Evolutionary conservation across 2,329 filamentous ascomycete species (phyloP).

Genomic region (Ascochyta clinopodiicola): DNA sequence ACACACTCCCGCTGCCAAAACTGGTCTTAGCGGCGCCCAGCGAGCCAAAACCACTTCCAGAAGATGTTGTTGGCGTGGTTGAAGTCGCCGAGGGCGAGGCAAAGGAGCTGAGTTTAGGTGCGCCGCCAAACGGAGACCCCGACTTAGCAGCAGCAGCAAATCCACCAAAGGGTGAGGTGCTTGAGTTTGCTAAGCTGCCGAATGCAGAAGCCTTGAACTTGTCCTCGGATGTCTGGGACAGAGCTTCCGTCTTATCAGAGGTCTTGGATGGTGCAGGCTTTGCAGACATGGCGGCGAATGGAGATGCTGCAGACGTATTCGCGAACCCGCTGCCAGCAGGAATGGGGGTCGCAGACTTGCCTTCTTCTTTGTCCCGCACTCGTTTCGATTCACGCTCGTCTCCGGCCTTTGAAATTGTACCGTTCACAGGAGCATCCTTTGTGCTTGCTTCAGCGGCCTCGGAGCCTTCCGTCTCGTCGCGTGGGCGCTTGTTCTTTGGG

Average conservation of each 20-base stretch:
- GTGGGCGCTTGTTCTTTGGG: constrained; percentile 59
- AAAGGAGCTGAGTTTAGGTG: constrained; percentile 40
- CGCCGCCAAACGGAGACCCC: constrained; percentile 47
- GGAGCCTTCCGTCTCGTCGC: constrained; percentile 37
- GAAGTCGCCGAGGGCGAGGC: constrained; percentile 21
- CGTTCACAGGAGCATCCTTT: constrained; percentile 18
- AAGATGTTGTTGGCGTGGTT: constrained; percentile 12
- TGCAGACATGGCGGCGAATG: constrained; percentile 55
- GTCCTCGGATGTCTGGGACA: constrained; percentile 50
- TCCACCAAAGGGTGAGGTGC: constrained; percentile 46
- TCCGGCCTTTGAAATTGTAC: constrained; percentile 24
- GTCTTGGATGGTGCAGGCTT: constrained; percentile 41
- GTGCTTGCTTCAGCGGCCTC: constrained; percentile 18
- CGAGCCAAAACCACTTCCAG: constrained; percentile 41
- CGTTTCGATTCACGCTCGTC: constrained; percentile 48
- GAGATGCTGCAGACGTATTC: constrained; percentile 55
- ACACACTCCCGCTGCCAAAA: constrained; percentile 45
- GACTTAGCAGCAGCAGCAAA: constrained; percentile 23
- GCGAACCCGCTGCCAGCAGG: constrained; percentile 52
- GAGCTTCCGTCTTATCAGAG: constrained; percentile 23
- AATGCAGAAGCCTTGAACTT: constrained; percentile 61
- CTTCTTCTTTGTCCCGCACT: constrained; percentile 42
- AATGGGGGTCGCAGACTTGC: constrained; percentile 33
- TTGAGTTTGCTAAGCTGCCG: constrained; percentile 50
- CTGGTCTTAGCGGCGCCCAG: constrained; percentile 43